A percentile compares a stretch with the other conserved stretches of the same genome.
Evolutionary conservation across 1,139 yeast species (phyloP).

Genomic region (Saccharomyces hybrid): DNA sequence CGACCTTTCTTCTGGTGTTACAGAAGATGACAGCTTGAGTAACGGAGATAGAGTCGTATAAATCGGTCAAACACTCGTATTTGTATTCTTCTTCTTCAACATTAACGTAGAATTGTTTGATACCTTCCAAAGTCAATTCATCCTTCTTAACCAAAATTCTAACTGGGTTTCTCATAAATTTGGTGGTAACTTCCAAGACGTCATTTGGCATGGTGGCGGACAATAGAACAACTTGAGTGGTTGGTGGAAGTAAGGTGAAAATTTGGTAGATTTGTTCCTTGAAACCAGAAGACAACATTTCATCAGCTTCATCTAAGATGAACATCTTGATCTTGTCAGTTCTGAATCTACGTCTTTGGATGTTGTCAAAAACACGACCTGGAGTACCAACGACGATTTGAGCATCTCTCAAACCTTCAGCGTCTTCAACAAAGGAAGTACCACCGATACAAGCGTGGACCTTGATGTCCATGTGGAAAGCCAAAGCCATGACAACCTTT

Average conservation of each 20-base stretch:
- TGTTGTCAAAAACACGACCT: conserved; percentile 98
- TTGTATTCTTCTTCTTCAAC: conserved; percentile 91
- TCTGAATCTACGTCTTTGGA: conserved; percentile 85
- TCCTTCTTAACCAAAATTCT: conserved; percentile 97
- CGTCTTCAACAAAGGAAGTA: conserved; percentile 86
- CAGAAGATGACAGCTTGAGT: conserved; percentile 99
- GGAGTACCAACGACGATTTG: conserved; percentile 99
- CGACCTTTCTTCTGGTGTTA: conserved; percentile 98
- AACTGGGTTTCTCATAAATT: conserved; percentile 96
- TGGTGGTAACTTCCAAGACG: conserved; percentile 92
- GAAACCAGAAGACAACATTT: conserved; percentile 95
- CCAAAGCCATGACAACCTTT: conserved; percentile 89
- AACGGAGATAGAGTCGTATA: conserved; percentile 95
- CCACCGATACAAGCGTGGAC: conserved; percentile 99
- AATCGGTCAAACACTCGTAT: conserved; percentile 92
- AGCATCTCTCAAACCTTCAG: conserved; percentile 81
- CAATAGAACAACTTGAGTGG: conserved; percentile 92
- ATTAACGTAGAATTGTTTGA: conserved; percentile 91
- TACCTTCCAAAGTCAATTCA: conserved; percentile 97
- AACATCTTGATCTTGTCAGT: conserved; percentile 92
- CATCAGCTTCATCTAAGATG: conserved; percentile 98
- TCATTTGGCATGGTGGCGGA: conserved; percentile 98
- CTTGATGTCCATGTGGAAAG: conserved; percentile 85
- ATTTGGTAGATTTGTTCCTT: conserved; percentile 96
- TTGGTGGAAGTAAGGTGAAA: conserved; percentile 87